Base-by-base conservation (phyloP, 2,329 filamentous ascomycete species). In the Dactylonectria macrodidyma region DNA sequence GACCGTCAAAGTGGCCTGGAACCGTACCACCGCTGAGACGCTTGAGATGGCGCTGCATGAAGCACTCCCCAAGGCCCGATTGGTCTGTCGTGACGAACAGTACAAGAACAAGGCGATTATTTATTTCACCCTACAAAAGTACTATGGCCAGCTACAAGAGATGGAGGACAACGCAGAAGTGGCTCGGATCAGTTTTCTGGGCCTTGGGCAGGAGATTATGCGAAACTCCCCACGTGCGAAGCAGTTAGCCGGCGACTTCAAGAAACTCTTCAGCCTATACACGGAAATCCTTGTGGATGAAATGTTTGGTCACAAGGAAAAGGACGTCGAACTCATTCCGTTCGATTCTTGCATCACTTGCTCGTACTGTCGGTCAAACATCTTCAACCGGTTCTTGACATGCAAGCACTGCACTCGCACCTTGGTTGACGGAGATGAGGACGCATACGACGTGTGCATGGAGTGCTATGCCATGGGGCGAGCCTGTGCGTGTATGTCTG, bases 71-170 rank as follows among this genome's bases (percentile, higher is more conserved):
- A 94, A 95, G 74, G 94, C 95, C 10, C 90, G 95, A 12, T 89
- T 98, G 73, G 95, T 98, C 3, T 98, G 96, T 78, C 92, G 96
- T 44, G 96, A 99, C 73, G 96, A 99, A 79, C 95, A 98, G 80
- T 99, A 99, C 85, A 98, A 98, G 80, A 98, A 97, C 83, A 98
- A 98, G 79, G 94, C 95, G 5, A 98, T 98, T 65, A 87, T 98
- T 51, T 97, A 95, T 80, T 97, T 92, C 78, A 94, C 95, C 0
- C 85, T 98, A 3, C 84, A 92, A 11, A 96, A 95, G 76, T 98
- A 98, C 78, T 84, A 87, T 69, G 83, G 84, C n/a, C 84, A 89
- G 57, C 87, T 93, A 16, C 78, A 80, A 51, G 83, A 86, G 26
- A 84, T 88, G 56, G 88, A 89, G 57, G 85, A 87, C 63, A 81